phyloP scores from a whole-genome alignment of 164 flowering plant genomes.

The Liquidambar formosana region DNA sequence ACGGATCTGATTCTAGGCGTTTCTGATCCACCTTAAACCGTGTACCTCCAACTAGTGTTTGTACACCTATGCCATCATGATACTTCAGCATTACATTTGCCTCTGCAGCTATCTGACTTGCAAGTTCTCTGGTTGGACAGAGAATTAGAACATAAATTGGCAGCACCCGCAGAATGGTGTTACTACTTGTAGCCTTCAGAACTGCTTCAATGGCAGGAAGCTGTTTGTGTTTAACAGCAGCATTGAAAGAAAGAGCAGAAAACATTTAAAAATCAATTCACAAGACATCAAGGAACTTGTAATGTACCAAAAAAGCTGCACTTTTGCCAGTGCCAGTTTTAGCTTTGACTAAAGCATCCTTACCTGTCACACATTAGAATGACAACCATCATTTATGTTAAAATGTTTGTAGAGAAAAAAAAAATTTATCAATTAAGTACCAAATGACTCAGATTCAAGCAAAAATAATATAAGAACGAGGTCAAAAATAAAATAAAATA shows the following conservation, averaged over 20 bases:
- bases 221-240: constrained; percentile 66
- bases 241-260: constrained; percentile 18
- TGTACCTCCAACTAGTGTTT: constrained; percentile 87
- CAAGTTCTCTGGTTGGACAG: constrained; percentile 96
- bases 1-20: constrained; percentile 77
- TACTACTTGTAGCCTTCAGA: constrained; percentile 52
- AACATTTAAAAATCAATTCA: constrained; percentile 9
- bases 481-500: too few species aligned
- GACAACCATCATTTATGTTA: neutral
- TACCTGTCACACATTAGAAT: constrained; percentile 51
- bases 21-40: constrained; percentile 88
- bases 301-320: constrained; percentile 85
- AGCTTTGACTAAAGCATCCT: constrained; percentile 89
- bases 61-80: constrained; percentile 87
- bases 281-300: constrained; percentile 6
- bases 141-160: constrained; percentile 78
- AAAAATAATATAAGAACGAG: neutral
- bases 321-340: constrained; percentile 95
- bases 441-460: neutral
- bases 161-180: constrained; percentile 39
- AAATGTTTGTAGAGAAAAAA: neutral
- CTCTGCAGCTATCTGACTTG: constrained; percentile 95
- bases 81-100: constrained; percentile 76
- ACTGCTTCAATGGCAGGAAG: constrained; percentile 99
- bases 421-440: neutral